Percentiles rank a stretch among this genome's conserved stretches.
Evolutionary conservation across 495 filamentous ascomycete genomes (phyloP).

Genomic region (Aspergillus heteromorphus): DNA sequence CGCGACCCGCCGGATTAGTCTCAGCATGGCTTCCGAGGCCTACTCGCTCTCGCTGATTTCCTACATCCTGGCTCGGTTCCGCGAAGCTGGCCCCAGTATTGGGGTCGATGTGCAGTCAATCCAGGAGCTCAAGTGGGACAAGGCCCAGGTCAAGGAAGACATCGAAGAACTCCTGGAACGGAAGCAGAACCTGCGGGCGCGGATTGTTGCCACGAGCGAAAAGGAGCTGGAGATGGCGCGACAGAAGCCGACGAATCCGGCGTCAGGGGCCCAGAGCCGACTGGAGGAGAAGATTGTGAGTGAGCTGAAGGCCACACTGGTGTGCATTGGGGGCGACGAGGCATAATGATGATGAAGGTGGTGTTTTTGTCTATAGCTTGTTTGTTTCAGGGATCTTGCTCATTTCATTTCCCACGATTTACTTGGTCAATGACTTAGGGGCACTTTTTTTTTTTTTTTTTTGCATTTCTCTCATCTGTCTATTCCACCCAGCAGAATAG

Average conservation of each 20-base stretch:
- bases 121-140: slow-evolving; percentile 66
- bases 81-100: slow-evolving; percentile 52
- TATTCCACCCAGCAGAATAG: not conserved
- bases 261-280: slow-evolving; percentile 46
- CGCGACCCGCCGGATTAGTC: slow-evolving; percentile 50
- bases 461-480: not conserved
- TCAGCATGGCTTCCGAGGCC: slow-evolving; percentile 66
- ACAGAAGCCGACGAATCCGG: slow-evolving; percentile 37
- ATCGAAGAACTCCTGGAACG: slow-evolving; percentile 68
- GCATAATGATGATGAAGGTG: slow-evolving; percentile 23
- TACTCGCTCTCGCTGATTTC: slow-evolving; percentile 71
- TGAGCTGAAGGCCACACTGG: slow-evolving; percentile 49
- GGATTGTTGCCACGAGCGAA: slow-evolving; percentile 64
- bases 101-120: slow-evolving; percentile 58
- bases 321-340: slow-evolving; percentile 36
- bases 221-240: slow-evolving; percentile 62
- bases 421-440: slow-evolving; percentile 5
- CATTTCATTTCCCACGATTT: not conserved
- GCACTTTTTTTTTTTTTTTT: slow-evolving; percentile 5
- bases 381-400: slow-evolving; percentile 9
- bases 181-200: slow-evolving; percentile 54
- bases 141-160: slow-evolving; percentile 62
- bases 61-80: slow-evolving; percentile 56
- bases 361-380: not conserved
- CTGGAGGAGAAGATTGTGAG: slow-evolving; percentile 68